Evolutionary conservation across 2,329 filamentous ascomycete genomes (phyloP).

Genomic region (Chrysosphaeria jannelii): DNA sequence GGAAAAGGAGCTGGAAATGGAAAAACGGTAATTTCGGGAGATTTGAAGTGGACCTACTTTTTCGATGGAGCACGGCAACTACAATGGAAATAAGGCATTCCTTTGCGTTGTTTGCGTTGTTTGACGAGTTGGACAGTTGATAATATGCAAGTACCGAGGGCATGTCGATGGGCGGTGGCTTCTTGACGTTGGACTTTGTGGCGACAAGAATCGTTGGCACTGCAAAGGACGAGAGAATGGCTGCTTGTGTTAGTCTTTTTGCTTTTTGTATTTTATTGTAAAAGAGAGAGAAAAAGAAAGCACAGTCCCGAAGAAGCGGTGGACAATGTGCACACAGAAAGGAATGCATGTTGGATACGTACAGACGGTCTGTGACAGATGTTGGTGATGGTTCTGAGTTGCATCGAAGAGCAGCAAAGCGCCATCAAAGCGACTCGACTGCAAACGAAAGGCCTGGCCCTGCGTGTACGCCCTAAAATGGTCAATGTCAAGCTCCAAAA

Average conservation of each 20-base stretch:
- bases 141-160: no score
- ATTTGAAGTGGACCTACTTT: conserved; percentile 31
- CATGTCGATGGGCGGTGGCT: no score
- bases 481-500: conserved; percentile 35
- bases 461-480: conserved; percentile 38
- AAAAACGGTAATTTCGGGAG: no score
- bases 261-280: no score
- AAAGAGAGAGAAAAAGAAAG: conserved; percentile 1
- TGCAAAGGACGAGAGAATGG: conserved; percentile 38
- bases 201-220: conserved; percentile 59
- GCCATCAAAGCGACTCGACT: conserved; percentile 55
- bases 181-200: conserved; percentile 71
- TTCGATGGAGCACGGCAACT: conserved; percentile 33
- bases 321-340: neutral
- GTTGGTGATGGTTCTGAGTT: no score
- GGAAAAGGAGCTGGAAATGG: no score
- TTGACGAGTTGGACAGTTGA: conserved; percentile 44
- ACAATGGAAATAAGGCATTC: conserved; percentile 50
- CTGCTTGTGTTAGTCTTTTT: conserved; percentile 23
- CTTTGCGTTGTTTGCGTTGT: conserved; percentile 38
- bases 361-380: no score
- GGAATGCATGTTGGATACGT: no score
- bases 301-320: conserved; percentile 6
- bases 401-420: conserved; percentile 74
- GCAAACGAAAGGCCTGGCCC: no score